phyloP scores from a whole-genome alignment of 208 protist genomes.

The Trypanosoma platydactyli region DNA sequence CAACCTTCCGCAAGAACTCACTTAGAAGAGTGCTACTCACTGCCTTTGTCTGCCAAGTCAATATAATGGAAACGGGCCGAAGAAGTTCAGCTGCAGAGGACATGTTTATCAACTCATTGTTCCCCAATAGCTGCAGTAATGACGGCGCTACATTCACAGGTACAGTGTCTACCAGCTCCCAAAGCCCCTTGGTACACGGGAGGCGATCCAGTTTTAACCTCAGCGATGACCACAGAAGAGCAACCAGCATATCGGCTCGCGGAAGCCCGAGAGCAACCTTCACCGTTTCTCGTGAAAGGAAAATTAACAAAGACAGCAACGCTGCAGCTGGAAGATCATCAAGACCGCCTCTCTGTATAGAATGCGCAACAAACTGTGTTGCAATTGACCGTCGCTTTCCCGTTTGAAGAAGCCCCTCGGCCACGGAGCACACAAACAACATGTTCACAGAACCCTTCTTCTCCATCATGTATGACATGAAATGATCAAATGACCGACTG shows the following conservation, averaged over 20 bases:
- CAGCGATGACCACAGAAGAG: slow-evolving; percentile 34
- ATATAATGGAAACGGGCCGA: slow-evolving; percentile 21
- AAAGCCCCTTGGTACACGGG: slow-evolving; percentile 5
- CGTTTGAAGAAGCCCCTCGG: slow-evolving; percentile 22
- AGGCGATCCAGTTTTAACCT: slow-evolving; percentile 27
- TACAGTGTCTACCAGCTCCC: slow-evolving; percentile 25
- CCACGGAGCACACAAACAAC: slow-evolving; percentile 23
- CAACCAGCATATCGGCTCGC: slow-evolving; percentile 22
- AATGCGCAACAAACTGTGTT: slow-evolving; percentile 32
- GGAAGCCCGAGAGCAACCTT: slow-evolving; percentile 25
- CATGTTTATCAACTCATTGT: slow-evolving; percentile 19
- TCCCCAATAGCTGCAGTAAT: slow-evolving; percentile 11
- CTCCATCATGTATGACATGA: slow-evolving; percentile 28
- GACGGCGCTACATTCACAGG: slow-evolving; percentile 6
- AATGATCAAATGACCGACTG: slow-evolving; percentile 30
- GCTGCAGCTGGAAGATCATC: slow-evolving; percentile 26
- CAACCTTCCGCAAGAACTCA: slow-evolving; percentile 26
- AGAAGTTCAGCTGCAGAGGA: slow-evolving; percentile 22
- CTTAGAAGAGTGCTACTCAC: slow-evolving; percentile 9
- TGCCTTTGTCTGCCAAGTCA: slow-evolving; percentile 16
- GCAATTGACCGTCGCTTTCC: slow-evolving; percentile 27
- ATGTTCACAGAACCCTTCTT: slow-evolving; percentile 18
- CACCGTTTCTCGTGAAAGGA: slow-evolving; percentile 30
- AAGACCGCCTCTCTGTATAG: slow-evolving; percentile 19
- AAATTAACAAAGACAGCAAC: slow-evolving; percentile 23